Evolutionary conservation across 2,329 filamentous ascomycete species (phyloP), one percentile per base, ranked within the genome.

Genomic region (Apiospora koreana): DNA sequence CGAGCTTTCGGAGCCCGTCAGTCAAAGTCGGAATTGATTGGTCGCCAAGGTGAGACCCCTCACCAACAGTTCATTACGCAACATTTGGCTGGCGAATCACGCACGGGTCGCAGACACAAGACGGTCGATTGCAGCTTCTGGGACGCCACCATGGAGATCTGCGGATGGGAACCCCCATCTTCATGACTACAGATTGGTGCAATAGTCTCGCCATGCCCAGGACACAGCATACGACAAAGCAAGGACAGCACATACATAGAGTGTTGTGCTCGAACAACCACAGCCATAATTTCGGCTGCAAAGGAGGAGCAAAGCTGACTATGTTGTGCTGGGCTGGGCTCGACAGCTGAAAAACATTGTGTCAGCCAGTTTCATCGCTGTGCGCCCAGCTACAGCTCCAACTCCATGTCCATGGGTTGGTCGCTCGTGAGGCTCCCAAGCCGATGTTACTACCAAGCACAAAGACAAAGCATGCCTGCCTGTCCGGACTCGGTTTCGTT

Each of bases 41-140:
- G 28, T 3, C 31, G 54, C 54, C 31, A n/a, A 14, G 31, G 21
- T 4, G 1, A 12, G 10, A n/a, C 28, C 54, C 54, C 54, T 62
- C 31, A 12, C 31, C 54, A 62, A 31, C 54, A 62, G 12, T n/a
- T n/a, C 54, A 38, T 10, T 38, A 31, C 31, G 10, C 28, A n/a
- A 31, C 21, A 38, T 62, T 62, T 62, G 54, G 54, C 54, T n/a
- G n/a, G n/a, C n/a, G 50, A 38, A 62, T 62, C 54, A 62, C n/a
- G 31, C 54, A 35, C 10, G 31, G 31, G 54, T 38, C 31, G 54
- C 54, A 62, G 31, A 38, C 12, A n/a, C 54, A 38, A 38, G 28
- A 62, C 54, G 54, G 54, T 9, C 54, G 54, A 62, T 62, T 62
- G 54, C 54, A 62, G 54, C 31, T 62, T 38, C 31, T 62, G 31